These are phyloP conservation scores for Pseudodiploospora longispora DNA, from an alignment of 2,329 filamentous ascomycete genomes.

Conservation along the genomic window DNA sequence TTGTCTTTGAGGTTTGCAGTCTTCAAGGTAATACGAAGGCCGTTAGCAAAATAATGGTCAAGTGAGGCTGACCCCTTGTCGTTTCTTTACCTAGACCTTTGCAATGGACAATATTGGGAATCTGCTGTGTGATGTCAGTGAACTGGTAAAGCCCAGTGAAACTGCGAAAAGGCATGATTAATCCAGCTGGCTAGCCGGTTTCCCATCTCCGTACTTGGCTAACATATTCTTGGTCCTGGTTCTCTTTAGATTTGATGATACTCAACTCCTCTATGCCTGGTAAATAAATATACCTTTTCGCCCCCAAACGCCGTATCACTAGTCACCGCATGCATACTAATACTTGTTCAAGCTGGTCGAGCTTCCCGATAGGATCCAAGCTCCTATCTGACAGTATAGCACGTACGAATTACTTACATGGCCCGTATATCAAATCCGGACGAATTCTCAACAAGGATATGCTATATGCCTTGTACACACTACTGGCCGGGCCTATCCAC, in stretches of 20 bases:
- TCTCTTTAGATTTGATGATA: slow-evolving; percentile 33
- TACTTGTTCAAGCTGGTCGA: slow-evolving; percentile 18
- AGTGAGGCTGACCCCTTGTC: too few relatives aligned
- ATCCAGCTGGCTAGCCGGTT: too few relatives aligned
- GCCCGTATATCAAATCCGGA: slow-evolving; percentile 26
- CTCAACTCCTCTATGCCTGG: slow-evolving; percentile 28
- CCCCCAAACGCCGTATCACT: too few relatives aligned
- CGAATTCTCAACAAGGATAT: slow-evolving; percentile 30
- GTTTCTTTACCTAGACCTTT: slow-evolving; percentile 25
- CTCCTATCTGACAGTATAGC: slow-evolving; percentile 27
- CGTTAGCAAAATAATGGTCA: too few relatives aligned
- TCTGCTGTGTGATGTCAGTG: slow-evolving; percentile 27
- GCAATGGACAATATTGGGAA: slow-evolving; percentile 29
- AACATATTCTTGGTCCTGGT: too few relatives aligned
- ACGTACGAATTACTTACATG: slow-evolving; percentile 33
- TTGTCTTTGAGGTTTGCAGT: slow-evolving; percentile 30
- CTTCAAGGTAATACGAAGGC: slow-evolving; percentile 24
- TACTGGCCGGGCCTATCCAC: slow-evolving; percentile 55
- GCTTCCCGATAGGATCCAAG: slow-evolving; percentile 20
- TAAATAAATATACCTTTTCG: slow-evolving; percentile 9
- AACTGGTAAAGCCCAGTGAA: slow-evolving; percentile 22
- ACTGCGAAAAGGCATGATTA: slow-evolving; percentile 26
- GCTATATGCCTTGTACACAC: slow-evolving; percentile 42
- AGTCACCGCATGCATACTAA: not conserved
- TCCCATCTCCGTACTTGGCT: too few relatives aligned